Evolutionary conservation across 2,329 filamentous ascomycete species (phyloP), one percentile per base, ranked within the genome.

Genomic region (Pyricularia sp.): DNA sequence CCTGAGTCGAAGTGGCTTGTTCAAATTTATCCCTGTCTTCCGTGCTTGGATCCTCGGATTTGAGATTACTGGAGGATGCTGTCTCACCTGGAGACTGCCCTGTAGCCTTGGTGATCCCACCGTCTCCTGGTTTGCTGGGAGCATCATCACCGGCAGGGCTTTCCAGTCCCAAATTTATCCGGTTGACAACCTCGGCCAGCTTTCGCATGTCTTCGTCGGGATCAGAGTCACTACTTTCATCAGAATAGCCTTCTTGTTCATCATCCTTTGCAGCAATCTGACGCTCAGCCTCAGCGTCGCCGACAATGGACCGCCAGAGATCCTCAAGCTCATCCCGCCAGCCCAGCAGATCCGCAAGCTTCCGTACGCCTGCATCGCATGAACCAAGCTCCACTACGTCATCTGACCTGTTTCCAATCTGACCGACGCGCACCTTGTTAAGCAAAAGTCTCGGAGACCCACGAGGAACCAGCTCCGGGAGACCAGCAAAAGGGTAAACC

Each of bases 261-360:
- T 72, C 71, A 53, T 73, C 70, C 55, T 73, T 70, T 64, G 75
- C 71, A 53, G 71, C 76, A 66, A 78, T 69, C 71, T 83, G 82
- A 66, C 77, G 80, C 69, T 78, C 78, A 26, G 82, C 82, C 70
- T 85, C 80, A 67, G 83, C 78, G 28, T 86, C 78, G 4, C 89
- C 84, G 8, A 89, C 88, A 0, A 88, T 82, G 60, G 78, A 76
- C 26, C 85, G 80, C 92, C 92, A 97, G 64, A 90, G 70, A 3
- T 73, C 75, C 72, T 97, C 91, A 19, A 99, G 79, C 72, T 97
- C 93, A 1, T 91, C 85, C 9, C 83, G 75, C 94, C 94, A 99
- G 0, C 92, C 93, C 59, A 96, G 81, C 31, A 87, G 87, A 68
- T 88, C 81, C 1, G 93, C 93, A 44, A 99, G 79, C 73, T 84